Conservation (phyloP, 2,329 filamentous ascomycete species). For the Fusarium incarnatum region DNA sequence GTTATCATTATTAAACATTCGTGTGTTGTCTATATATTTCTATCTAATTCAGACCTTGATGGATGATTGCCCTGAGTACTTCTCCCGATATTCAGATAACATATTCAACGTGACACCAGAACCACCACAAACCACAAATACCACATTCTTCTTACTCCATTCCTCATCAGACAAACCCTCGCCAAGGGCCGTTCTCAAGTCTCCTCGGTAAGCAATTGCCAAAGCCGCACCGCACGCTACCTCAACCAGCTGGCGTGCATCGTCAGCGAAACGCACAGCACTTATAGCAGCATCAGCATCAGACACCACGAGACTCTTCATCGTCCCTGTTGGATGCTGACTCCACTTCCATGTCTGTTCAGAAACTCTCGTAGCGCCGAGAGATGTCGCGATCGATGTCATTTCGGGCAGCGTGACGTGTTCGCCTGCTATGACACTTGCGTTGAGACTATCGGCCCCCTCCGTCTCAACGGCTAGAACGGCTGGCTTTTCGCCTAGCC, state of each 20-base stretch:
- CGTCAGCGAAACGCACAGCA: constrained; percentile 81
- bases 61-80: constrained; percentile 52
- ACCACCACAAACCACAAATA: constrained; percentile 87
- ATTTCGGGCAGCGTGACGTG: constrained; percentile 76
- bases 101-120: constrained; percentile 73
- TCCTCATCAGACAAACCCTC: constrained; percentile 64
- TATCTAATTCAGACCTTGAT: constrained; percentile 46
- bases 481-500: constrained; percentile 53
- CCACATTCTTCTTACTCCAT: constrained; percentile 76
- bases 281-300: constrained; percentile 81
- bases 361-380: constrained; percentile 80
- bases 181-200: constrained; percentile 71
- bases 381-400: constrained; percentile 78
- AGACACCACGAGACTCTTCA: constrained; percentile 53
- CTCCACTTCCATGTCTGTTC: constrained; percentile 75
- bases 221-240: constrained; percentile 85
- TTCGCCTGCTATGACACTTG: constrained; percentile 66
- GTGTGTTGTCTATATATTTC: background rate
- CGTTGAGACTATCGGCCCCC: constrained; percentile 77
- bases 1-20: background rate
- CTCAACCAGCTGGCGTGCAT: constrained; percentile 85
- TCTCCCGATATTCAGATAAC: constrained; percentile 67
- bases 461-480: constrained; percentile 81
- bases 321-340: constrained; percentile 51
- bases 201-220: constrained; percentile 73